Evolutionary conservation across 345 rosid species (phyloP).

Genomic region (Populus davidiana): DNA sequence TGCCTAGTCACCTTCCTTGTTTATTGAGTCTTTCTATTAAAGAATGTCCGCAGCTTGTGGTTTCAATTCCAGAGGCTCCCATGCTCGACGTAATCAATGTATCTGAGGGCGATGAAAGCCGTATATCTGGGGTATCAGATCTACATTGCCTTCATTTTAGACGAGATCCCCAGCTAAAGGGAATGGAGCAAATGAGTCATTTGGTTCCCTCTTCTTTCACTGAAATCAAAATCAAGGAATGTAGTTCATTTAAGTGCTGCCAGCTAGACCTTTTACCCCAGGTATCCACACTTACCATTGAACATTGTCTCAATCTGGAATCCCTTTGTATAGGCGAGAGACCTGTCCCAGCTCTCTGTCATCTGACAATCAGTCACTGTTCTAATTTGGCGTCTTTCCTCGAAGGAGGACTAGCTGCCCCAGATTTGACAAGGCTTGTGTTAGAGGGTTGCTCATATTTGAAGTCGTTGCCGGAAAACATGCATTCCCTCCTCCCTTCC

Average conservation of each 20-base stretch:
- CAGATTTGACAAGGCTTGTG: constrained; percentile 1
- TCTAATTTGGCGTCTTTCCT: neutral
- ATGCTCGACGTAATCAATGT: neutral
- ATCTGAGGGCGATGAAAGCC: neutral
- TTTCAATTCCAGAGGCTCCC: neutral
- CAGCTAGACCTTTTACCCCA: neutral
- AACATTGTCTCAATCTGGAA: neutral
- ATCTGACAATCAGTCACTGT: neutral
- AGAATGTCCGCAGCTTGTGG: neutral
- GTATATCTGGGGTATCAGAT: too few species aligned
- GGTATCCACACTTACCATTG: neutral
- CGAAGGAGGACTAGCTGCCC: constrained; percentile 3
- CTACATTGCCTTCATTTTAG: too few species aligned
- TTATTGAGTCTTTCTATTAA: neutral
- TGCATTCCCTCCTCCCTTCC: constrained; percentile 8
- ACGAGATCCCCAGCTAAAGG: neutral
- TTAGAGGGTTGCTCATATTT: neutral
- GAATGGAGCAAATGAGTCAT: neutral
- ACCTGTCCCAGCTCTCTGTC: neutral
- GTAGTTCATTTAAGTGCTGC: constrained; percentile 1
- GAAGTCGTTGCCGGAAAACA: constrained; percentile 7
- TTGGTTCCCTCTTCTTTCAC: neutral
- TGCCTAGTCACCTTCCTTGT: constrained; percentile 7
- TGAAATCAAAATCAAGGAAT: neutral
- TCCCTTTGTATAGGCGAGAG: neutral